phyloP scores from a whole-genome alignment of 441 rosid species.

The Bocquillonia castaneifolia region DNA sequence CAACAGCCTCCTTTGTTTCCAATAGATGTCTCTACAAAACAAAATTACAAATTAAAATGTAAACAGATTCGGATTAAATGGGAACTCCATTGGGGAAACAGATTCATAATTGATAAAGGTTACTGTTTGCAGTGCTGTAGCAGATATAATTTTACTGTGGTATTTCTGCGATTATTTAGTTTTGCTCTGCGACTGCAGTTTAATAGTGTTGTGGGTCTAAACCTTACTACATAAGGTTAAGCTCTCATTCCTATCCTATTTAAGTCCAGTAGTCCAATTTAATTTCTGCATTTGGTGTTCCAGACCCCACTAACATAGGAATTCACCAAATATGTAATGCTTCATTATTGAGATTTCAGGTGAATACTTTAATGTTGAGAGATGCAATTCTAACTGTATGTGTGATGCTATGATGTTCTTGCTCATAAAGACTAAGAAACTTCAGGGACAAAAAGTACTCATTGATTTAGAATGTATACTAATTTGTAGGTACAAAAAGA shows the following conservation, averaged over 20 bases:
- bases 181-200: background rate
- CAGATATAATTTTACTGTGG: background rate
- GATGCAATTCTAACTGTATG: background rate
- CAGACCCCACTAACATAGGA: background rate
- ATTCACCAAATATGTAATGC: too few relatives aligned
- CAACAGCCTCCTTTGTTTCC: slow-evolving; percentile 94
- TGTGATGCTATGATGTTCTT: background rate
- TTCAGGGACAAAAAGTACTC: background rate
- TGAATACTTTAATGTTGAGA: background rate
- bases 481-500: background rate
- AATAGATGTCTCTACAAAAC: slow-evolving; percentile 65
- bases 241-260: background rate
- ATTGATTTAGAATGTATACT: background rate
- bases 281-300: background rate
- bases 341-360: background rate
- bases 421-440: background rate
- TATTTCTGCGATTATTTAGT: background rate
- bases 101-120: background rate
- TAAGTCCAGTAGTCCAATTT: background rate
- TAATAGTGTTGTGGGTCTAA: background rate
- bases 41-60: slow-evolving; percentile 5
- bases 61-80: background rate
- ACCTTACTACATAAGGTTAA: background rate
- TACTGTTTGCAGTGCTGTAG: background rate
- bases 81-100: background rate